Conservation (phyloP, 2,329 filamentous ascomycete species). For the Trichoderma lentiforme region DNA sequence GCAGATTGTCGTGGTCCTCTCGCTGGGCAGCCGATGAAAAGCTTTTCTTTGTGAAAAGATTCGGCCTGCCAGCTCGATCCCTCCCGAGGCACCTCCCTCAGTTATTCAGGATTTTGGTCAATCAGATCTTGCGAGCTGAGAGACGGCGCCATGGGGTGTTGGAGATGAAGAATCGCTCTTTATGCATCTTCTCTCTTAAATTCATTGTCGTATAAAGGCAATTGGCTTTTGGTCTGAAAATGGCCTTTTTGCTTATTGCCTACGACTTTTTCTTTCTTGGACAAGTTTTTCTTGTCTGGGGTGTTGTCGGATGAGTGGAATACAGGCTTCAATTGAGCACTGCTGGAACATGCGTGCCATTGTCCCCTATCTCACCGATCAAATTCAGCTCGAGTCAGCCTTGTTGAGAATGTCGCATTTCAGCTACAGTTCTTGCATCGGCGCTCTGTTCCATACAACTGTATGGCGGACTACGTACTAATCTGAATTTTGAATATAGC, state of each 20-base stretch:
- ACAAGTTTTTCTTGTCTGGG: conserved; percentile 47
- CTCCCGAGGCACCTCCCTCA: conserved; percentile 62
- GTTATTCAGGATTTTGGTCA: conserved; percentile 39
- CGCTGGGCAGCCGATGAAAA: conserved; percentile 56
- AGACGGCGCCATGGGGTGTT: conserved; percentile 68
- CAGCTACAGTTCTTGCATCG: conserved; percentile 91
- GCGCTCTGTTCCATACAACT: conserved; percentile 64
- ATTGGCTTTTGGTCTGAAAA: conserved; percentile 31
- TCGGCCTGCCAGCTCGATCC: conserved; percentile 70
- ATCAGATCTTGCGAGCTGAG: conserved; percentile 47
- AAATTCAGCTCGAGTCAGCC: conserved; percentile 83
- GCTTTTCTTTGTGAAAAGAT: conserved; percentile 26
- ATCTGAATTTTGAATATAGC: conserved; percentile 64
- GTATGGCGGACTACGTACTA: conserved; percentile 73
- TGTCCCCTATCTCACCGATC: conserved; percentile 61
- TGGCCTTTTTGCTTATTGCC: conserved; percentile 22
- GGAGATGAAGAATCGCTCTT: conserved; percentile 61
- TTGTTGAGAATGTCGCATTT: conserved; percentile 87
- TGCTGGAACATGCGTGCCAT: conserved; percentile 15
- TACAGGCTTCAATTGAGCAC: neutral
- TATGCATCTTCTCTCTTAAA: conserved; percentile 68
- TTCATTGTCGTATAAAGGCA: conserved; percentile 56
- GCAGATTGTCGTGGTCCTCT: conserved; percentile 83
- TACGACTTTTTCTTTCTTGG: conserved; percentile 39
- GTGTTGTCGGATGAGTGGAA: conserved; percentile 72